Evolutionary conservation across 2,329 filamentous ascomycete genomes (phyloP), one percentile per base, ranked within the genome.

Genomic region (Fusarium domesticum): DNA sequence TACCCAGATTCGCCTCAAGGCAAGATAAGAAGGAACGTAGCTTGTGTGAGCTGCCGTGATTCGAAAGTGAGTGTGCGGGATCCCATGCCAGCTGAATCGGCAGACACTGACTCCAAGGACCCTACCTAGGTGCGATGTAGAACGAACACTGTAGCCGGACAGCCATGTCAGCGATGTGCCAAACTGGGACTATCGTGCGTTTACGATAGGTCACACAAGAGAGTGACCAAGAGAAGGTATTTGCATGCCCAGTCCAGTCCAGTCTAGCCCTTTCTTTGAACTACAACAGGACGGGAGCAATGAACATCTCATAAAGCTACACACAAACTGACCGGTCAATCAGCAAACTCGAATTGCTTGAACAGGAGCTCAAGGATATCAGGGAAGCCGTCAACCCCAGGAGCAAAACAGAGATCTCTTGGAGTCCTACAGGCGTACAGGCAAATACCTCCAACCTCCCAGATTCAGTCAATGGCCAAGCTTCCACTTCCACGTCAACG

Each of bases 341-440:
- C 36, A 79, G 77, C 54, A 80, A 80, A 57, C 64, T 80, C 3
- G 77, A 80, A 50, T 72, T 76, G 48, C 64, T 80, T 5, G 76
- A 74, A 39, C 72, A 75, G 47, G 76, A 79, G 56, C 70, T 80
- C n/a, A 71, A 68, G 50, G 74, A 64, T 56, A 78, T 79, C 55
- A 78, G 77, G 53, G 69, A 78, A 51, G 73, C 70, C 35, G 76
- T 80, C 33, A 61, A 66, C 12, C 62, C 57, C 16, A 51, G 42
- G 32, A 45, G 18, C 17, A 50, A 52, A 5, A 41, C 45, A 23
- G 58, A 59, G 2, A 17, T 52, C 11, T 37, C 53, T 18, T 62
- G 60, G 59, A 59, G 61, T 25, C 59, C 63, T 8, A 51, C 65
- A 10, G 61, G 59, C 37, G 58, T 64, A 5, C 58, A 59, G 4